A percentile compares a stretch with the other conserved stretches of the same genome.
Evolutionary conservation across 257 asterid genomes (phyloP).

Genomic region (Haberlea rhodopensis): DNA sequence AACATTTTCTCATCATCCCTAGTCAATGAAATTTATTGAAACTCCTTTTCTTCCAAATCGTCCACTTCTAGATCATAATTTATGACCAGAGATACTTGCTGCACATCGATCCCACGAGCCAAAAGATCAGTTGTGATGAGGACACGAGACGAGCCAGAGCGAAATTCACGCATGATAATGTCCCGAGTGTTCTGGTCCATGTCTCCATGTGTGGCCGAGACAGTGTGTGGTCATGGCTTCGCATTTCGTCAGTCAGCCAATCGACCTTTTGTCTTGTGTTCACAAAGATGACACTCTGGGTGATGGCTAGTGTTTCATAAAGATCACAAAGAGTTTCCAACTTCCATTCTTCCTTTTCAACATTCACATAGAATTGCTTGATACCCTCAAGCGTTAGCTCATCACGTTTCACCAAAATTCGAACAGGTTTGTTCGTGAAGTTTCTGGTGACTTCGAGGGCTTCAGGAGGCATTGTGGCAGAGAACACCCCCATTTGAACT

Average conservation of each 20-base stretch:
- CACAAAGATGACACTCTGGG: constrained; percentile 63
- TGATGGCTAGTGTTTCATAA: constrained; percentile 58
- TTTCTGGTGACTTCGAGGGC: constrained; percentile 64
- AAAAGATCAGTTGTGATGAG: constrained; percentile 62
- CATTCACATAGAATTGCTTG: constrained; percentile 58
- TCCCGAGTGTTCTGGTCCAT: constrained; percentile 70
- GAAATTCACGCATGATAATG: constrained; percentile 63
- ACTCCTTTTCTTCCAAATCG: constrained; percentile 65
- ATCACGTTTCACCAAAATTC: constrained; percentile 61
- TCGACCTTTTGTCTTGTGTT: constrained; percentile 67
- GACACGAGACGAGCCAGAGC: constrained; percentile 66
- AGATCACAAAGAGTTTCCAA: constrained; percentile 62
- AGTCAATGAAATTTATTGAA: constrained; percentile 51
- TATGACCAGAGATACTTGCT: constrained; percentile 65
- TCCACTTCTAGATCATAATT: constrained; percentile 67
- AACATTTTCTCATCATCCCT: constrained; percentile 59
- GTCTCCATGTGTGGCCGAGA: constrained; percentile 64
- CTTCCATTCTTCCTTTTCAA: constrained; percentile 63
- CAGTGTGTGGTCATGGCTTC: too few species aligned
- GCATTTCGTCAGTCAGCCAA: constrained; percentile 64
- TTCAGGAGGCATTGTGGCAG: constrained; percentile 66
- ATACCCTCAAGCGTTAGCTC: constrained; percentile 65
- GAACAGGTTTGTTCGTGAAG: constrained; percentile 63
- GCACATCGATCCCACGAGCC: constrained; percentile 72
- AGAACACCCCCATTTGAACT: constrained; percentile 60